These are phyloP conservation scores for Gilbertella persicaria DNA, from an alignment of 371 early-diverging fungal species.

Conservation along the genomic window DNA sequence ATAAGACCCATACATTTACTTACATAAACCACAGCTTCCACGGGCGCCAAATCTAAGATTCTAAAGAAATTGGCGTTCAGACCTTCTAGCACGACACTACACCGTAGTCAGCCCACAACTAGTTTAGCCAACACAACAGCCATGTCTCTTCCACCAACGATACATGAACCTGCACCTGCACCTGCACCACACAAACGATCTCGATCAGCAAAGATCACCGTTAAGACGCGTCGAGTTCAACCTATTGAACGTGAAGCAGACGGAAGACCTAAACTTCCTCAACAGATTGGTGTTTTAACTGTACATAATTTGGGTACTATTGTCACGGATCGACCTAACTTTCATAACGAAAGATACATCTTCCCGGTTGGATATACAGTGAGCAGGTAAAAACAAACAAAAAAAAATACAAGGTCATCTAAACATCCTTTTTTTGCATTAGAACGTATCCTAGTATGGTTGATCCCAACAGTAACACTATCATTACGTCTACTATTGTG, in stretches of 20 bases:
- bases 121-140: conserved; percentile 15
- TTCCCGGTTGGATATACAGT: conserved; percentile 88
- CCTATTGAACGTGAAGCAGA: conserved; percentile 65
- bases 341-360: conserved; percentile 90
- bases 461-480: conserved; percentile 59
- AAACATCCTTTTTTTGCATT: too few relatives aligned
- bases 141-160: too few relatives aligned
- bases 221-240: conserved; percentile 51
- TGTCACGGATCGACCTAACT: conserved; percentile 72
- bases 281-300: conserved; percentile 82
- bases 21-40: neutral
- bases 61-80: conserved; percentile 7
- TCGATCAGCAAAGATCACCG: conserved; percentile 34
- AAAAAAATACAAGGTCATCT: too few relatives aligned
- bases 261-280: conserved; percentile 76
- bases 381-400: too few relatives aligned
- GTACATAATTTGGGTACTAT: conserved; percentile 74
- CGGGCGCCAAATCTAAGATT: neutral
- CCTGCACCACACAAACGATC: conserved; percentile 55
- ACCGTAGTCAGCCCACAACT: neutral
- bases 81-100: conserved; percentile 1
- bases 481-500: conserved; percentile 75
- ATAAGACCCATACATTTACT: neutral
- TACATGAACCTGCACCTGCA: conserved; percentile 20
- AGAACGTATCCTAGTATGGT: conserved; percentile 78